A percentile compares a stretch with the other conserved stretches of the same genome.
Evolutionary conservation across 1,139 yeast species (phyloP).

Genomic region (Protomyces inouyei): DNA sequence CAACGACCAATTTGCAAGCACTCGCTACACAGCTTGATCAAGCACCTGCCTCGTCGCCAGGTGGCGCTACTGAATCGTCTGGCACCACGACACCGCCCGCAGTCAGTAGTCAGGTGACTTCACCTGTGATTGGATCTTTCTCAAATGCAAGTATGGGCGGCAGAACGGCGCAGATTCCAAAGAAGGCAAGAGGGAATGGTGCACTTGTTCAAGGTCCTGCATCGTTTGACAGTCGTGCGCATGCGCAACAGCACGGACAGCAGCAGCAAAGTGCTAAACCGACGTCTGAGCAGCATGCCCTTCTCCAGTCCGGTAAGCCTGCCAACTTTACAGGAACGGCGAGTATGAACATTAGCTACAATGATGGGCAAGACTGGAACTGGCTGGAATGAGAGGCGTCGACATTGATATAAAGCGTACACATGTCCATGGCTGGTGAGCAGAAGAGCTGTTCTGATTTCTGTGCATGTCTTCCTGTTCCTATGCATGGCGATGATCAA

Average conservation of each 20-base stretch:
- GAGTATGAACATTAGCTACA: constrained; percentile 23
- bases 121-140: constrained; percentile 1
- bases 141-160: neutral
- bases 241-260: neutral
- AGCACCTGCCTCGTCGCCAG: neutral
- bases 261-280: neutral
- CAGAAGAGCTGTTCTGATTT: too few species aligned
- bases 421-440: too few species aligned
- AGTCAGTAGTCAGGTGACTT: constrained; percentile 8
- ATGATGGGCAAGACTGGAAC: constrained; percentile 19
- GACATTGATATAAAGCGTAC: too few species aligned
- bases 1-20: neutral
- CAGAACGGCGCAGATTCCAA: neutral
- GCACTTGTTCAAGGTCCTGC: neutral
- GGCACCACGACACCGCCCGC: constrained; percentile 21
- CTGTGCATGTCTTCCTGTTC: too few species aligned
- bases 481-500: too few species aligned
- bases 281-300: neutral
- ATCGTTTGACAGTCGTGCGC: neutral
- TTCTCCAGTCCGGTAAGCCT: neutral
- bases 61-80: neutral
- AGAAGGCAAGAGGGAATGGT: neutral
- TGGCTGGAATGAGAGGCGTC: constrained; percentile 1
- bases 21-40: neutral
- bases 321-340: neutral